Evolutionary conservation across 1,139 yeast species (phyloP).

Genomic region (Pichia sp.): DNA sequence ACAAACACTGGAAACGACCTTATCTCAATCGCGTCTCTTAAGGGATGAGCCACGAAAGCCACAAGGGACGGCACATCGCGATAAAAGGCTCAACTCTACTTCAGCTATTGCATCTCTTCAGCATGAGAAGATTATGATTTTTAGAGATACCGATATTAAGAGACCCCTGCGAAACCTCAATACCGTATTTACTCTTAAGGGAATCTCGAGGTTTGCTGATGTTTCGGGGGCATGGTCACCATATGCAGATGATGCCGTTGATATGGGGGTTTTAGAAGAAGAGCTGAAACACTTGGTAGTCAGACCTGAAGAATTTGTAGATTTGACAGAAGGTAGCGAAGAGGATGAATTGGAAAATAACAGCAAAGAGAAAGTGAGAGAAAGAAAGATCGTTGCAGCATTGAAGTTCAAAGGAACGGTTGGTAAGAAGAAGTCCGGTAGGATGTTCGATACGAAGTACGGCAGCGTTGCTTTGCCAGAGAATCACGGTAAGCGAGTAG

Average conservation of each 20-base stretch:
- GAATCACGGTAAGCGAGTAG: not conserved
- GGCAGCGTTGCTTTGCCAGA: not conserved
- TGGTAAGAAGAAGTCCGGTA: constrained; percentile 30
- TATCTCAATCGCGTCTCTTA: constrained; percentile 32
- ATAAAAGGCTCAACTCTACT: constrained; percentile 3
- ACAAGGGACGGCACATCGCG: constrained; percentile 20
- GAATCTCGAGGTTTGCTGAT: constrained; percentile 51
- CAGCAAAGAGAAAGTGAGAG: constrained; percentile 1
- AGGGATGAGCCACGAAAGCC: constrained; percentile 21
- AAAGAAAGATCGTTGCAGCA: constrained; percentile 37
- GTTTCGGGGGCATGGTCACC: constrained; percentile 65
- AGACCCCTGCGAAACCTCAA: constrained; percentile 47
- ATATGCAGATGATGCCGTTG: constrained; percentile 61
- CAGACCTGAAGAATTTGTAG: constrained; percentile 18
- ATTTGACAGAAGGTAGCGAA: constrained; percentile 7
- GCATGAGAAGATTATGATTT: constrained; percentile 6
- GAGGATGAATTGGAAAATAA: constrained; percentile 3
- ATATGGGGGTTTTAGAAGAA: constrained; percentile 50
- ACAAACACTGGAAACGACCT: constrained; percentile 49
- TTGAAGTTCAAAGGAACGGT: constrained; percentile 52
- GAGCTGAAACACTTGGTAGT: constrained; percentile 22
- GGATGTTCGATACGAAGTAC: no score
- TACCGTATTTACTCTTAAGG: constrained; percentile 49
- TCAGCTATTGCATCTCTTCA: not conserved
- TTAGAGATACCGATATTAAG: constrained; percentile 8